These are phyloP conservation scores for Solanum arcanum DNA, from an alignment of 257 asterid genomes.

Conservation along the genomic window DNA sequence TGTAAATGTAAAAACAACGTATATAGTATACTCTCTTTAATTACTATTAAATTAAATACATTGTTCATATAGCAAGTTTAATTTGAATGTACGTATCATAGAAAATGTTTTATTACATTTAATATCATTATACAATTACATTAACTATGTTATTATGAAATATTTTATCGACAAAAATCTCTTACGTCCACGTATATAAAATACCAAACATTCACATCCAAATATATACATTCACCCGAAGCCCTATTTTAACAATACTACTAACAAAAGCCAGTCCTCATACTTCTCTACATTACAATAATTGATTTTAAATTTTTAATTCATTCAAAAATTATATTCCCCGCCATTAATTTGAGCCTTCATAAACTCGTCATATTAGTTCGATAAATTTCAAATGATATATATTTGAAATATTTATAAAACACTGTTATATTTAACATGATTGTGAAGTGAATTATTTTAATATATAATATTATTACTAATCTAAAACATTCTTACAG, in stretches of 20 bases:
- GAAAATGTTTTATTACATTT: background rate
- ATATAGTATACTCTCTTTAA: background rate
- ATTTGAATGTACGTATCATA: background rate
- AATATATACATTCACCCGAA: background rate
- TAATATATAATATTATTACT: too few relatives aligned
- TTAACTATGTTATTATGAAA: too few relatives aligned
- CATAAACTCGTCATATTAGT: background rate
- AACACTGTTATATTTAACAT: background rate
- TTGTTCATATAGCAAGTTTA: background rate
- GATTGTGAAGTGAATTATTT: background rate
- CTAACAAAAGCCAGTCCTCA: background rate
- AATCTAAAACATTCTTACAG: background rate
- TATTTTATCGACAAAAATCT: background rate
- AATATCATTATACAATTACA: too few relatives aligned
- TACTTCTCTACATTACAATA: background rate
- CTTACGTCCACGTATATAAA: background rate
- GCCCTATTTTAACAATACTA: background rate
- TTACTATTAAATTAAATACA: background rate
- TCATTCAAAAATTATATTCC: background rate
- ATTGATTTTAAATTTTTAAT: background rate
- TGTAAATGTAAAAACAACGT: background rate
- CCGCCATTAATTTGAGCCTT: background rate
- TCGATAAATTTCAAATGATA: background rate
- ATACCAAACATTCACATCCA: background rate
- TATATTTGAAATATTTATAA: too few relatives aligned